Evolutionary conservation across 176 grass and related monocot species (phyloP), one percentile per base, ranked within the genome.

Genomic region (Pontederia paniculata): DNA sequence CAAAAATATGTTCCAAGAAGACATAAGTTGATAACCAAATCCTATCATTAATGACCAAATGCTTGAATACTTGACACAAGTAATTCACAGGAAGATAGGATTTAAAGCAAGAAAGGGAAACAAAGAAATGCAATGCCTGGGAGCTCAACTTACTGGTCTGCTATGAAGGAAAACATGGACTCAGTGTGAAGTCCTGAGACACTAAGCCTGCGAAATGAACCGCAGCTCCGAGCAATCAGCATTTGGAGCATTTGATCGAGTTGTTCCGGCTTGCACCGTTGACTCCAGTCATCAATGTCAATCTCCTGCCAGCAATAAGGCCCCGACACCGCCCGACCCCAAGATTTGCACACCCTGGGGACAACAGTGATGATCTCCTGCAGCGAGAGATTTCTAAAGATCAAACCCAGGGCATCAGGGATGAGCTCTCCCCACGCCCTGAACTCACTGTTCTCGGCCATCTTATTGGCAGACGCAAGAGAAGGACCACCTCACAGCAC

Each of bases 261-360:
- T 63, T 88, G 80, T 18, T 88, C 83, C 12, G 87, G 87, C 50
- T 72, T 83, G 62, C 83, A 75, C 69, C 84, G 82, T 78, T 93
- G 78, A 70, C 94, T 84, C 94, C 94, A 99, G 42, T 99, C 94
- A 74, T 82, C 83, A 57, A 99, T 93, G 67, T 93, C 94, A 60
- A 99, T 93, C 54, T 93, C 80, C 68, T 93, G 94, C 94, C 94
- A 99, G 78, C 80, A 84, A 70, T 90, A 91, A 14, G 86, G 86
- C n/a, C 83, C 86, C 1, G 83, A 41, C 12, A 91, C 83, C 17
- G 77, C 86, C 49, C 80, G 60, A 37, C 53, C 53, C 93, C 86
- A 98, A 23, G 83, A 84, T 42, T 84, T 98, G 77, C 86, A 97
- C 44, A 91, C 86, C 48, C 71, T 60, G 15, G 86, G 93, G 59